phyloP scores from a whole-genome alignment of 495 filamentous ascomycete genomes.

The Penicillium goetzii region DNA sequence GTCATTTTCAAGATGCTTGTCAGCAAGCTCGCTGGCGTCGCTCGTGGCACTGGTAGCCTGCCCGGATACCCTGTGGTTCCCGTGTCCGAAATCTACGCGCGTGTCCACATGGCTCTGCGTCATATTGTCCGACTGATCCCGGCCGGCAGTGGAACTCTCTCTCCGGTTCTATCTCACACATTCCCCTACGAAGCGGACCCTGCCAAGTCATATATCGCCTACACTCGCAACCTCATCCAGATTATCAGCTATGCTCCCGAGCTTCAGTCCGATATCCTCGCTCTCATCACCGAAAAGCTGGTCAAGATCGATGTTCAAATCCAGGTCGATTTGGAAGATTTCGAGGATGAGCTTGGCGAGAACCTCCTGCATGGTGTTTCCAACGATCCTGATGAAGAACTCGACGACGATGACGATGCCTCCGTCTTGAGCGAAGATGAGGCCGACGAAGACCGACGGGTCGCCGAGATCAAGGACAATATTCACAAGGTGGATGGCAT shows the following conservation, averaged over 20 bases:
- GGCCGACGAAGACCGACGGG: conserved; percentile 50
- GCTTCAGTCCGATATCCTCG: conserved; percentile 79
- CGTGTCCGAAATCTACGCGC: conserved; percentile 61
- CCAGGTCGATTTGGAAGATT: conserved; percentile 86
- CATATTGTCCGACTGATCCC: conserved; percentile 79
- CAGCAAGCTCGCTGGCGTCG: conserved; percentile 64
- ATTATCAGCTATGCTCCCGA: conserved; percentile 77
- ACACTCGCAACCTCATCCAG: conserved; percentile 76
- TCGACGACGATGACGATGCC: conserved; percentile 64
- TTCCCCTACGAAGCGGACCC: conserved; percentile 78
- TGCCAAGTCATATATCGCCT: conserved; percentile 71
- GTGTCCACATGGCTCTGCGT: conserved; percentile 74
- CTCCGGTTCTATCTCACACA: conserved; percentile 61
- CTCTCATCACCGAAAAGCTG: conserved; percentile 77
- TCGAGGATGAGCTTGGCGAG: conserved; percentile 72
- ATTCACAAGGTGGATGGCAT: conserved; percentile 92
- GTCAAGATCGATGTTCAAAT: conserved; percentile 95
- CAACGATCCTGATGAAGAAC: conserved; percentile 49
- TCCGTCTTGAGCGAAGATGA: conserved; percentile 49
- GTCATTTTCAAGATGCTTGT: conserved; percentile 78
- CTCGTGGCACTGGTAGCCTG: conserved; percentile 57
- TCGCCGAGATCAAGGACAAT: conserved; percentile 71
- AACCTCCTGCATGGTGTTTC: conserved; percentile 44
- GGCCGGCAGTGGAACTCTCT: conserved; percentile 70
- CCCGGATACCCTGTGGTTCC: conserved; percentile 62